Evolutionary conservation across 306 rosid species (phyloP), one percentile per base, ranked within the genome.

Genomic region (Notholithocarpus densiflorus): DNA sequence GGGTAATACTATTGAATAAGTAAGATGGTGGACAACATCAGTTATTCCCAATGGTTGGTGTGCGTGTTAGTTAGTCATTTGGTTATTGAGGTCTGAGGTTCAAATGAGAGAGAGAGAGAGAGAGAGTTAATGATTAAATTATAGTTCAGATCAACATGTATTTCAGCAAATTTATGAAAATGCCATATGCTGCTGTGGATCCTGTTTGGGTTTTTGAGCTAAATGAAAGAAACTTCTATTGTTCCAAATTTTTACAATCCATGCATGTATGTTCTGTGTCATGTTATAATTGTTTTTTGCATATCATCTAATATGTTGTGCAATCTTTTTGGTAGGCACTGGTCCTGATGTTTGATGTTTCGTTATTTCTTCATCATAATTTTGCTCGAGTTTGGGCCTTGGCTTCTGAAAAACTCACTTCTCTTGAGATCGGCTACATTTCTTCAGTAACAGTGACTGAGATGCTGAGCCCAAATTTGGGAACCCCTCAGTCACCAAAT

Each of bases 381-480:
- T 87, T 89, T 74, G 82, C 94, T 75, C 91, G 79, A 71, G 88
- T 90, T 43, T 95, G 98, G 98, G 88, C 94, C 72, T 80, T 89
- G 83, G 98, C 96, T 6, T 92, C 97, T 0, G 87, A 87, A 75
- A 95, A 89, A 56, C 91, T 95, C 56, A 79, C 87, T 11, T 92
- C 92, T 82, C 95, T 95, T 40, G 98, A 92, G 89, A 92, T 95
- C 40, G 98, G 94, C 75, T 92, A 92, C 85, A 86, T 95, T 75
- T 86, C 94, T 72, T 91, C 98, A 0, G 91, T 89, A 73, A 84
- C 92, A 43, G 92, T 95, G 87, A 88, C 93, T 34, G 98, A 92
- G 82, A 82, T 95, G 69, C 90, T 92, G 78, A 86, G 94, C 90
- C 89, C 94, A 64, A 90, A 90, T 77, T 68, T 84, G 85, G 92